A percentile compares a stretch with the other conserved stretches of the same genome.
Conservation (phyloP, 345 rosid species). For the Gossypium australe region DNA sequence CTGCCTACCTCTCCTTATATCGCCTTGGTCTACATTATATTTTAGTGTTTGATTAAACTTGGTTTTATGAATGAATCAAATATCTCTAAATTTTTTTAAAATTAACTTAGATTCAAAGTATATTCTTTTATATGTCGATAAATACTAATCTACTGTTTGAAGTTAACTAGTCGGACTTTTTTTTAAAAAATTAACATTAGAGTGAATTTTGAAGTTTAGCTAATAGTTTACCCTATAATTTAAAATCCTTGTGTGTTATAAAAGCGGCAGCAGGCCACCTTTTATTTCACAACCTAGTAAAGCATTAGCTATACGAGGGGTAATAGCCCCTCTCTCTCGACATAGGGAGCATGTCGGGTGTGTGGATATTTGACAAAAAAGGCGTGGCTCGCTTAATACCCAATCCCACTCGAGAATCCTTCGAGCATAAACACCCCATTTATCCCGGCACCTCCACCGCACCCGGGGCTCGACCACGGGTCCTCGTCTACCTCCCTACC, state of each 20-base stretch:
- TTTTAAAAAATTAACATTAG: no score
- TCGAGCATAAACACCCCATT: conserved; percentile 45
- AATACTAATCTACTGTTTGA: no score
- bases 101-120: no score
- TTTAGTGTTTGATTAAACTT: no score
- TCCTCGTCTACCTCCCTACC: conserved; percentile 57
- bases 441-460: conserved; percentile 52
- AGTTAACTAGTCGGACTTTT: no score
- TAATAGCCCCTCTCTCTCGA: background rate
- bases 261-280: background rate
- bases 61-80: no score
- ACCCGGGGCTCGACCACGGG: conserved; percentile 63
- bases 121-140: accelerated
- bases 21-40: no score
- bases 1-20: no score
- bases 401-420: conserved; percentile 58
- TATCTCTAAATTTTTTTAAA: no score
- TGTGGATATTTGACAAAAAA: conserved; percentile 33
- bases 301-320: background rate
- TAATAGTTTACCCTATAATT: no score
- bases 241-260: no score
- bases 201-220: no score
- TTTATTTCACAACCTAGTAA: background rate
- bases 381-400: conserved; percentile 36
- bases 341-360: conserved; percentile 45